These are phyloP conservation scores for Calonectria honghensis DNA, from an alignment of 2,329 filamentous ascomycete genomes.

Conservation along the genomic window DNA sequence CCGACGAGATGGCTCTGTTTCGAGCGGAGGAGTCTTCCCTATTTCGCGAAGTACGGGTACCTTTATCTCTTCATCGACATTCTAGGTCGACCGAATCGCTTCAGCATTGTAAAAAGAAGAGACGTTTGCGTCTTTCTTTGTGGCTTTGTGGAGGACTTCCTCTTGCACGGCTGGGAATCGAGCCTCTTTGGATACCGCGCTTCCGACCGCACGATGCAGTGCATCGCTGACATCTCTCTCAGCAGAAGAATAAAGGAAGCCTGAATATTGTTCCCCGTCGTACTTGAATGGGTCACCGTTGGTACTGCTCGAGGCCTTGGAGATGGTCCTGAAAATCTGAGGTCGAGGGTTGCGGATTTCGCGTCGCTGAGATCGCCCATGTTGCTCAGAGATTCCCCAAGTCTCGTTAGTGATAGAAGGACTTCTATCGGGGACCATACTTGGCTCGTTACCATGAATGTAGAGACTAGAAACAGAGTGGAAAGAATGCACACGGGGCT, in stretches of 20 bases:
- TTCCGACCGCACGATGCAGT: slow-evolving; percentile 57
- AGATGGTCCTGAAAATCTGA: slow-evolving; percentile 45
- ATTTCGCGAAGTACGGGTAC: slow-evolving; percentile 55
- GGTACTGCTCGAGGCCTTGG: slow-evolving; percentile 59
- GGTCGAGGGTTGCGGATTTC: slow-evolving; percentile 23
- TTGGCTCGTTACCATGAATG: slow-evolving; percentile 46
- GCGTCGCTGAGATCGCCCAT: neutral
- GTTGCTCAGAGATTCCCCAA: slow-evolving; percentile 21
- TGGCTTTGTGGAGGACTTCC: slow-evolving; percentile 24
- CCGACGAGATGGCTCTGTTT: slow-evolving; percentile 35
- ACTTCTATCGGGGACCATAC: slow-evolving; percentile 32
- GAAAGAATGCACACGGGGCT: slow-evolving; percentile 51
- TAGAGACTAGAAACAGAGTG: slow-evolving; percentile 56
- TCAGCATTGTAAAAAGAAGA: slow-evolving; percentile 61
- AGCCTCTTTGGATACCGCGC: slow-evolving; percentile 43
- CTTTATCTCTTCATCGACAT: slow-evolving; percentile 63
- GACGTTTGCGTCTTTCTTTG: slow-evolving; percentile 35
- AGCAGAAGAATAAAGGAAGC: slow-evolving; percentile 61
- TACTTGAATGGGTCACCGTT: slow-evolving; percentile 68
- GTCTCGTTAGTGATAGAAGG: slow-evolving; percentile 23
- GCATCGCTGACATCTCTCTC: slow-evolving; percentile 67
- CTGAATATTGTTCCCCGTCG: slow-evolving; percentile 62
- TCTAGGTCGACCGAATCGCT: slow-evolving; percentile 63
- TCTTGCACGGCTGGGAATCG: slow-evolving; percentile 28
- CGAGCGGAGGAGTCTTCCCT: slow-evolving; percentile 22